Evolutionary conservation across 768 basidiomycete genomes (phyloP).

Genomic region (Boletales sp.): DNA sequence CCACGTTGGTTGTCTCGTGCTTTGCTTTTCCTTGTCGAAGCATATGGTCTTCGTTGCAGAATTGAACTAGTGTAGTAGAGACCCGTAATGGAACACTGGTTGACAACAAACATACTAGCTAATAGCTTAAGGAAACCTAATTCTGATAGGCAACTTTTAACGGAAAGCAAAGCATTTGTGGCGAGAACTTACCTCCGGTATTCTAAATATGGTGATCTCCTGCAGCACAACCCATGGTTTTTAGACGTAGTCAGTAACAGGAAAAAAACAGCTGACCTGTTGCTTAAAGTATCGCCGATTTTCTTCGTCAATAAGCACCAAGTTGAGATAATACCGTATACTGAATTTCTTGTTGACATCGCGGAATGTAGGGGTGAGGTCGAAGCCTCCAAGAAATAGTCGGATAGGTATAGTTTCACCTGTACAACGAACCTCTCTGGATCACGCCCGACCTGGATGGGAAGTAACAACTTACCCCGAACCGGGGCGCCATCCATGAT

Average conservation of each 20-base stretch:
- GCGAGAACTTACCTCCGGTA: constrained; percentile 64
- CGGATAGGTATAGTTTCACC: constrained; percentile 99
- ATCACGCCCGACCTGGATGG: neutral
- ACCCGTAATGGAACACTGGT: constrained; percentile 1
- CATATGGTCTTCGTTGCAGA: neutral
- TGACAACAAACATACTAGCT: constrained; percentile 1
- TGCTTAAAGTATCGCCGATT: constrained; percentile 98
- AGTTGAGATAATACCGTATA: constrained; percentile 93
- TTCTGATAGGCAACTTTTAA: constrained; percentile 26
- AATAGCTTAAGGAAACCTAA: constrained; percentile 19
- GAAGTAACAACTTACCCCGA: constrained; percentile 52
- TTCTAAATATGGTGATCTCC: constrained; percentile 89
- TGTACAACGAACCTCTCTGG: constrained; percentile 25
- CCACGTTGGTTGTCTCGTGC: neutral
- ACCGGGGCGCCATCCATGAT: constrained; percentile 99
- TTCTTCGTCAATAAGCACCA: constrained; percentile 97
- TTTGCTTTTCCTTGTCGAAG: neutral
- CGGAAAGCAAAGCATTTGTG: neutral
- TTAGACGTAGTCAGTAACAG: neutral
- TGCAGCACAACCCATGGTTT: constrained; percentile 20
- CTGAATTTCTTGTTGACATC: constrained; percentile 99
- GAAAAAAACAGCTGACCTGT: constrained; percentile 49
- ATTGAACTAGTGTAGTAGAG: constrained; percentile 3
- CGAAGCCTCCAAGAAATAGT: constrained; percentile 96
- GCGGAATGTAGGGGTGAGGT: constrained; percentile 96